Conservation (phyloP, 352 stramenopile genomes). For the Halophytophthora batemanensis region DNA sequence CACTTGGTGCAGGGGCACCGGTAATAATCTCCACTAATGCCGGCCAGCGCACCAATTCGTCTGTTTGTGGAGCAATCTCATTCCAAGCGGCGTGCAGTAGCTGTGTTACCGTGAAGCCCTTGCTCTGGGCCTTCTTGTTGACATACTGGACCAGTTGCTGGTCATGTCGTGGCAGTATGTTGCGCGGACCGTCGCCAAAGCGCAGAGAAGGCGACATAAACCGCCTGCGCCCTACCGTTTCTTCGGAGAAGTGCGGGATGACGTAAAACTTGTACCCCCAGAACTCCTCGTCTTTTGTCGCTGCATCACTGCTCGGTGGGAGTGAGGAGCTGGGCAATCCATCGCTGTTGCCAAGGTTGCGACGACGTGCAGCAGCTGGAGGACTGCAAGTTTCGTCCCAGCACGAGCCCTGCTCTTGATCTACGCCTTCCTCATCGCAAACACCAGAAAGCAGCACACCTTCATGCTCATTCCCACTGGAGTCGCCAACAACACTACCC, state of each 20-base stretch:
- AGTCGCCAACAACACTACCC: conserved; percentile 36
- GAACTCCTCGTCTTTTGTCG: conserved; percentile 6
- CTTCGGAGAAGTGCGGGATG: conserved; percentile 59
- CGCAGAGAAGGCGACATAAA: conserved; percentile 38
- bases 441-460: conserved; percentile 5
- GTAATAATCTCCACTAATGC: conserved; percentile 58
- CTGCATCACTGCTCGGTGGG: conserved; percentile 1
- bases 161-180: conserved; percentile 39
- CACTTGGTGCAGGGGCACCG: too few relatives aligned
- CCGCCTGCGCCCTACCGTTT: conserved; percentile 45
- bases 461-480: conserved; percentile 29
- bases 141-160: conserved; percentile 73
- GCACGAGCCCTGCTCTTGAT: conserved; percentile 8
- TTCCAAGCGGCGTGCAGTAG: conserved; percentile 54
- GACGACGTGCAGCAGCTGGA: conserved; percentile 23
- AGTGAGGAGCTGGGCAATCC: conserved; percentile 26
- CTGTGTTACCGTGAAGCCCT: conserved; percentile 47
- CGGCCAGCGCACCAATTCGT: conserved; percentile 70
- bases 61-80: conserved; percentile 53
- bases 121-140: conserved; percentile 53
- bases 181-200: conserved; percentile 16
- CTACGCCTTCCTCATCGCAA: neutral
- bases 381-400: conserved; percentile 25
- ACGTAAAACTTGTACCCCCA: conserved; percentile 80
- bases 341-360: conserved; percentile 17